Conservation (phyloP, 1,284 basidiomycete species). For the Puccinia brachypodii region DNA sequence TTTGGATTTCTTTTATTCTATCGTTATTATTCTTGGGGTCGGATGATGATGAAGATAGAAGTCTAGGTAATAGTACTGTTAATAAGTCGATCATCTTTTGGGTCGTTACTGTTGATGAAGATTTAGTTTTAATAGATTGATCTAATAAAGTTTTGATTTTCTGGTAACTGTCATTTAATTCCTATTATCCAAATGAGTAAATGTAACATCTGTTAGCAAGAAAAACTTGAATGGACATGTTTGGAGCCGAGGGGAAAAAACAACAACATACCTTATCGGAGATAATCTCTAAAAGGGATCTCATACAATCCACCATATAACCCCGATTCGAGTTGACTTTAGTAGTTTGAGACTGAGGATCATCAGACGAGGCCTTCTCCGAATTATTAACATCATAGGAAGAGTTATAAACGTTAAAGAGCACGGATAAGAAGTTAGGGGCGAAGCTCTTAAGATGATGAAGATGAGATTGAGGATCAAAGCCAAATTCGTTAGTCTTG, state of each 20-base stretch:
- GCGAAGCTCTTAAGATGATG: conserved; percentile 27
- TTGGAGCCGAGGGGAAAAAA: not conserved
- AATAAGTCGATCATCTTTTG: conserved; percentile 28
- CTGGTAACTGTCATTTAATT: conserved; percentile 21
- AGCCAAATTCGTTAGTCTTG: conserved; percentile 23
- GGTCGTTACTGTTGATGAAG: conserved; percentile 4
- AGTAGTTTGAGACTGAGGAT: not conserved
- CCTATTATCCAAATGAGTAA: not conserved
- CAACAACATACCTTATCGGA: not conserved
- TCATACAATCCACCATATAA: conserved; percentile 41
- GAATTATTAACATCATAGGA: conserved; percentile 4
- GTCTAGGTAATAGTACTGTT: not conserved
- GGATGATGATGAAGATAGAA: not conserved
- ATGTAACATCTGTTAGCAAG: not conserved
- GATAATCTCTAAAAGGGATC: conserved; percentile 20
- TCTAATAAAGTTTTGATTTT: conserved; percentile 28
- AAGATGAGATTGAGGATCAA: conserved; percentile 7
- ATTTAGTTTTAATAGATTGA: conserved; percentile 12
- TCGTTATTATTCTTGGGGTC: not conserved
- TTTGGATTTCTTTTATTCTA: conserved; percentile 14
- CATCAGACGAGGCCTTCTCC: not conserved
- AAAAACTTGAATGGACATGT: not conserved
- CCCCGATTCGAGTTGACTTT: conserved; percentile 10
- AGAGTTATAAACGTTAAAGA: conserved; percentile 42
- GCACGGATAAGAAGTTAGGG: conserved; percentile 30